phyloP scores from a whole-genome alignment of 495 filamentous ascomycete genomes.

The Hypoxylon crocopeplum region DNA sequence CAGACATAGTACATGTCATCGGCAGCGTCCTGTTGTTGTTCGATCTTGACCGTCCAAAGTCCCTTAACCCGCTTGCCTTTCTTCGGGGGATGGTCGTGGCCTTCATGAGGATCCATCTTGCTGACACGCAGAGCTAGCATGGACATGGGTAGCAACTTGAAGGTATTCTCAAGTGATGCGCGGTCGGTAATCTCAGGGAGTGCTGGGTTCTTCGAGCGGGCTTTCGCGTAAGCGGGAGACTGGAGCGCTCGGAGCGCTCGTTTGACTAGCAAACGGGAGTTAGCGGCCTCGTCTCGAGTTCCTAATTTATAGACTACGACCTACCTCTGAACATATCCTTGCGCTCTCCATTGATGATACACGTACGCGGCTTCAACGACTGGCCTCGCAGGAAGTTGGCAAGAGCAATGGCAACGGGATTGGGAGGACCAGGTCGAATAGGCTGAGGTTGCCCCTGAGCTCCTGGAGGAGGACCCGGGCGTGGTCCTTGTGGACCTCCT shows the following conservation, averaged over 20 bases:
- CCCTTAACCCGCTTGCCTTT: slow-evolving; percentile 91
- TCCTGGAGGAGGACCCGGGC: slow-evolving; percentile 47
- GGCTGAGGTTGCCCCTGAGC: slow-evolving; percentile 59
- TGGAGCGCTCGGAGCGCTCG: slow-evolving; percentile 92
- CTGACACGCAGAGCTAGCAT: slow-evolving; percentile 89
- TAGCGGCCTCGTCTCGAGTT: background rate
- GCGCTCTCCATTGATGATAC: slow-evolving; percentile 92
- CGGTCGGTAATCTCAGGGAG: slow-evolving; percentile 88
- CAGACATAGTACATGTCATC: slow-evolving; percentile 96
- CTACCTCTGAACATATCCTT: slow-evolving; percentile 98
- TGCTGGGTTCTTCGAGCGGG: slow-evolving; percentile 84
- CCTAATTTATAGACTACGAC: slow-evolving; percentile 6
- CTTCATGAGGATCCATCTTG: slow-evolving; percentile 78
- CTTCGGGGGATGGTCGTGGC: slow-evolving; percentile 72
- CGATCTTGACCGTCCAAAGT: slow-evolving; percentile 94
- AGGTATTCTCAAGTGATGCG: slow-evolving; percentile 84
- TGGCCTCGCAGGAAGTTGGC: slow-evolving; percentile 88
- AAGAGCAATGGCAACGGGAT: slow-evolving; percentile 86
- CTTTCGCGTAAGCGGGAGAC: slow-evolving; percentile 86
- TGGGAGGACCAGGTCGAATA: slow-evolving; percentile 75
- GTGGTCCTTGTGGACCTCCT: slow-evolving; percentile 40
- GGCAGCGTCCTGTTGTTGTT: slow-evolving; percentile 91
- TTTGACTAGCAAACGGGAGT: slow-evolving; percentile 71
- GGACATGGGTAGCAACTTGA: slow-evolving; percentile 96
- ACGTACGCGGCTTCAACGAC: slow-evolving; percentile 87